Evolutionary conservation across 2,329 filamentous ascomycete species (phyloP), one percentile per base, ranked within the genome.

Genomic region (Orbilia blumenaviensis): DNA sequence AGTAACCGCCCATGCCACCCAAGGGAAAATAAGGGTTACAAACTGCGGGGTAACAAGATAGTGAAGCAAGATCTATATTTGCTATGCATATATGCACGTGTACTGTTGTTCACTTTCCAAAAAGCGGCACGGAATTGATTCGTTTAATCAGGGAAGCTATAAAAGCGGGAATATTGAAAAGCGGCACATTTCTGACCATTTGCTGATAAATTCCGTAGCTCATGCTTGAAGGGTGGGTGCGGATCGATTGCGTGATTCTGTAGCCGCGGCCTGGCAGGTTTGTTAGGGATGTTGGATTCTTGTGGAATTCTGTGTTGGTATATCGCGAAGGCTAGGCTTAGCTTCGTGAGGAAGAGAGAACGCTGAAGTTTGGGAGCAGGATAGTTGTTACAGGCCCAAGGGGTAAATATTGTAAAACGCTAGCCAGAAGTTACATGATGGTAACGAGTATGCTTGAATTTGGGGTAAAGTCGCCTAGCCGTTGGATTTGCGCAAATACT

Each of bases 181-280:
- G 38, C n/a, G 48, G 42, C n/a, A 25, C 3, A 25, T n/a, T 25
- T 32, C 60, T 64, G 18, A 64, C 58, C 1, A 36, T 41, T 58
- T 72, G 48, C 58, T 64, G 50, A 60, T 72, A 41, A 64, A 67
- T 66, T 44, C n/a, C 32, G 52, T 36, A 8, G 1, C 1, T 21
- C 38, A 18, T 52, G 27, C 6, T 10, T 25, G 18, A 16, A 42
- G 18, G 12, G 29, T 58, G 44, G 38, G 38, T 46, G 23, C 54
- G 52, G 52, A 48, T 64, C 62, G 32, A 74, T 74, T 62, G 69
- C 69, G 69, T 74, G 69, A 58, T 72, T 62, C 10, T n/a, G 8
- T 56, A 52, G 61, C 61, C 48, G 60, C 36, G 56, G 44, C 36
- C 46, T 52, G 1, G 42, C 18, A 18, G 61, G 41, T 36, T 25